These are phyloP conservation scores for Senecio squalidus DNA, from an alignment of 140 eudicot species.

Conservation along the genomic window DNA sequence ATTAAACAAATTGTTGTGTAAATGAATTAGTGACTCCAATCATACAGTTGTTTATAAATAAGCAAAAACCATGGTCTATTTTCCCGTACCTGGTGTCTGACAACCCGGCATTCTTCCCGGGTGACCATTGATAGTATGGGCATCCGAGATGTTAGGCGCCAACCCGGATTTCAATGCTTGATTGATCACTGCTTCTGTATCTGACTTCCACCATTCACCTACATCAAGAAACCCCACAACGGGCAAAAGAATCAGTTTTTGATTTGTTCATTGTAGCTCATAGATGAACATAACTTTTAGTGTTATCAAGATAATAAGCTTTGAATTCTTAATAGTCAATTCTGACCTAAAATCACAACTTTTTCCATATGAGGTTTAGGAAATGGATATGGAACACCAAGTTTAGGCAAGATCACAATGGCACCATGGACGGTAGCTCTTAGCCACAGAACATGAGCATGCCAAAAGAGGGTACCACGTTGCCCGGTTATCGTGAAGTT, in stretches of 20 bases:
- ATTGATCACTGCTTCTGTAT: slow-evolving; percentile 46
- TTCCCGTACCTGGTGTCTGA: slow-evolving; percentile 24
- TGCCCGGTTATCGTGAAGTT: slow-evolving; percentile 56
- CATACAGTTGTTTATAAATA: too few species aligned
- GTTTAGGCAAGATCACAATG: slow-evolving; percentile 49
- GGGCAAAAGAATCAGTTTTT: not conserved
- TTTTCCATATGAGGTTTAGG: slow-evolving; percentile 51
- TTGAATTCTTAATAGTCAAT: not conserved
- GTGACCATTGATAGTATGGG: slow-evolving; percentile 52
- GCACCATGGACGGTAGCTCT: slow-evolving; percentile 55
- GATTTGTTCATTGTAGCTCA: too few species aligned
- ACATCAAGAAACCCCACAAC: not conserved
- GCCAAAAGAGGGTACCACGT: slow-evolving; percentile 54
- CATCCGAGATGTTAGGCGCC: slow-evolving; percentile 52
- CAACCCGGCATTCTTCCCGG: slow-evolving; percentile 36
- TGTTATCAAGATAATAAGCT: too few species aligned
- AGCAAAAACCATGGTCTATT: not conserved
- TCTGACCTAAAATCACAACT: slow-evolving; percentile 43
- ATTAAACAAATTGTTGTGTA: not conserved
- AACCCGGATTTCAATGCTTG: slow-evolving; percentile 46
- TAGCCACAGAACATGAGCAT: slow-evolving; percentile 58
- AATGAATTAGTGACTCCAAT: not conserved
- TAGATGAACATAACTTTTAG: too few species aligned
- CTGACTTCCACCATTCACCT: slow-evolving; percentile 67
- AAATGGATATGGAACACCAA: slow-evolving; percentile 50